Base-by-base conservation (phyloP, 2,329 filamentous ascomycete genomes). In the Penicillium fuscoglaucum region DNA sequence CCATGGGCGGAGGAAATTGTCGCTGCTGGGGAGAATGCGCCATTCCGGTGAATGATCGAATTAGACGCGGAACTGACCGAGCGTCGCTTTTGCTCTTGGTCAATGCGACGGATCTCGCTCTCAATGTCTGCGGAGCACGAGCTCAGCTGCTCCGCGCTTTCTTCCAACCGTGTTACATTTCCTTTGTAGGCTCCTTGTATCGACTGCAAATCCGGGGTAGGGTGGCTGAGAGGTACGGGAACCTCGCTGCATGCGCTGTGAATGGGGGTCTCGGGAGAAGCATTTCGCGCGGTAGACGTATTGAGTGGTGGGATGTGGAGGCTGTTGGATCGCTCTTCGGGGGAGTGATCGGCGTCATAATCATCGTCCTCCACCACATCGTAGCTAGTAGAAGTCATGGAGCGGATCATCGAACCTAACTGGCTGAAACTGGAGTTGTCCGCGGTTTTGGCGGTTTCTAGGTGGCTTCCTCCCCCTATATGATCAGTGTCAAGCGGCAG, bases 151-250 rank as follows among this genome's bases (percentile, higher is more conserved):
- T 81, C 79, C 17, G 79, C 80, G 61, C 75, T 79, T 61, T 75
- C 72, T 63, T 82, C 80, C 62, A 82, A 64, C 44, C 79, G 72
- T 64, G 80, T 79, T 55, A 82, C 76, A 74, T 82, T 81, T 60
- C 76, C 77, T 31, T 76, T 66, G 59, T 82, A 81, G 28, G 80
- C 80, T 43, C 80, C 80, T 71, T 82, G 80, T 57, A 80, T 61
- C 35, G 79, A 77, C 60, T 82, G 79, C 17, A 82, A 71, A 63
- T 80, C 80, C 4, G 80, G 80, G 15, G 72, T 80, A 17, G 80
- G 80, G 67, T 81, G 79, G 56, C 74, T 77, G 57, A 81, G 72
- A 60, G 77, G 76, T 17, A 78, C 70, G 40, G 78, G 71, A 37
- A 70, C 68, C 54, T 76, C 76, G 53, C 75, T 75, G 39, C 73